Evolutionary conservation across 2,329 filamentous ascomycete genomes (phyloP), one percentile per base, ranked within the genome.

Genomic region (Ophiocordyceps australis): DNA sequence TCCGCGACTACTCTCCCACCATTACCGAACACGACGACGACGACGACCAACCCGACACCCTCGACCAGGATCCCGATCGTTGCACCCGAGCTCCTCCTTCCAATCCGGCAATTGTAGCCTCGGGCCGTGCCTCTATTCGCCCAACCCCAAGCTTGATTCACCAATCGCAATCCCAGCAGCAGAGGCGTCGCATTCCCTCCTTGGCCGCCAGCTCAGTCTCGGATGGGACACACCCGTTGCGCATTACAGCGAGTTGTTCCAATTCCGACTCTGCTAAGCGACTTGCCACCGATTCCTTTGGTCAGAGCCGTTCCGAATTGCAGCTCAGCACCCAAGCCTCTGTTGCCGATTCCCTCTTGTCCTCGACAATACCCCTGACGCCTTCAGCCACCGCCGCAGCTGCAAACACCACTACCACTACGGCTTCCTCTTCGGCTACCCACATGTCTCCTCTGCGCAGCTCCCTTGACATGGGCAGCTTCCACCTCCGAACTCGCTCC

Each of bases 401-500:
- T 13, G 38, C 41, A 22, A 40, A 44, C 12, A 42, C 43, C 9
- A 37, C 38, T 16, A 38, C 34, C 25, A 28, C 29, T 11, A 18
- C 27, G 33, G 20, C 41, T 34, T 41, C 44, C 3, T 41, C 44
- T 3, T 45, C 52, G 3, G 33, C 42, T 4, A 47, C 54, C 4
- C 53, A 52, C 20, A 31, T 50, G 39, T 65, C 64, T 3, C 64
- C 65, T 3, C 45, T 74, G 5, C 66, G 69, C 27, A 57, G 50
- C 29, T 74, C 69, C 1, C 54, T 74, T 24, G 70, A 75, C 27
- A 50, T 54, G 42, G 42, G 53, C 30, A 57, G 57, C 14, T 72
- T 73, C 35, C 67, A 69, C 26, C 47, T 73, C 5, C 65, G 70
- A 33, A 64, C 63, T 25, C 62, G 65, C 32, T 70, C 66, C 21